These are phyloP conservation scores for Pichia heedii DNA, from an alignment of 805 yeast genomes.

Conservation along the genomic window DNA sequence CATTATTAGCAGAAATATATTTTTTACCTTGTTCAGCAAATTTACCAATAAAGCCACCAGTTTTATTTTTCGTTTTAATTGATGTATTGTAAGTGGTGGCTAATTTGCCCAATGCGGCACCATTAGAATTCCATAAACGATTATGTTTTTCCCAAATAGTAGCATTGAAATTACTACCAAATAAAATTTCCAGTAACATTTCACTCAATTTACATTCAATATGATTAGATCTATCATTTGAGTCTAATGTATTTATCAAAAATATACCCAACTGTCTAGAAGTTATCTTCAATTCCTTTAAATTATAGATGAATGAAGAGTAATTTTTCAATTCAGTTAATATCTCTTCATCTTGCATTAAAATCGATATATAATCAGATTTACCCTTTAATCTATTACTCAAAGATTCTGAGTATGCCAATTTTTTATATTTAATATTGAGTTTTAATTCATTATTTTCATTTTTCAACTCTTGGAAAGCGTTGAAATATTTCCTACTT, in stretches of 20 bases:
- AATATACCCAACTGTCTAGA: conserved; percentile 46
- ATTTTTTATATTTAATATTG: conserved; percentile 24
- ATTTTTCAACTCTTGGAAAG: conserved; percentile 10
- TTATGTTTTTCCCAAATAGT: conserved; percentile 30
- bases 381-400: conserved; percentile 24
- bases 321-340: conserved; percentile 30
- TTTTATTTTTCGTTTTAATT: conserved; percentile 30
- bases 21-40: conserved; percentile 30
- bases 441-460: conserved; percentile 5
- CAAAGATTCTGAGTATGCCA: conserved; percentile 29
- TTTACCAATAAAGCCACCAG: conserved; percentile 39
- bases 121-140: conserved; percentile 43
- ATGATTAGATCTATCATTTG: conserved; percentile 40
- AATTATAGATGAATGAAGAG: conserved; percentile 39
- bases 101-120: conserved; percentile 30
- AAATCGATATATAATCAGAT: conserved; percentile 16
- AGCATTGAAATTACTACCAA: conserved; percentile 31
- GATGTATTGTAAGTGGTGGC: conserved; percentile 31
- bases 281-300: conserved; percentile 25
- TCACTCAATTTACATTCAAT: conserved; percentile 39
- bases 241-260: conserved; percentile 41
- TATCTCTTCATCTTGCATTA: conserved; percentile 15
- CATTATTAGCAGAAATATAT: conserved; percentile 17
- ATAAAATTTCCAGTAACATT: conserved; percentile 38
- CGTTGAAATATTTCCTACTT: conserved; percentile 29